Base-by-base conservation (phyloP, 2,329 filamentous ascomycete genomes). In the Colletotrichum siamense region DNA sequence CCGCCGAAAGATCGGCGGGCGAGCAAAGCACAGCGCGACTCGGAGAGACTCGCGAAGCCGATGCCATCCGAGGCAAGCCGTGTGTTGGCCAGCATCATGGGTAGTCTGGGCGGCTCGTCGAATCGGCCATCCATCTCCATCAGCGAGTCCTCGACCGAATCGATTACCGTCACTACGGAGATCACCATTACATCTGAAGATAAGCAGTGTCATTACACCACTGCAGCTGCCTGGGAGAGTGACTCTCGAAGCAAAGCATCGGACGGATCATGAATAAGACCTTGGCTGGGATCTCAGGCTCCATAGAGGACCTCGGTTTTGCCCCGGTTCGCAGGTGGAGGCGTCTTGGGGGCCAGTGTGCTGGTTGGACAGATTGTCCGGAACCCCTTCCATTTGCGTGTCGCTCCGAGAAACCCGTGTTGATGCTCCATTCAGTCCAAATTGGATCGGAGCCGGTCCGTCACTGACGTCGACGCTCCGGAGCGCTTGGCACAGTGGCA, bases 1-100 rank as follows among this genome's bases (percentile, higher is more conserved):
- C 16, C 49, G 24, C 63, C 63, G 8, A n/a, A 34, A 61, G 34
- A 57, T 18, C 52, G 44, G 24, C 28, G 55, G 5, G 12, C 28
- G 22, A 44, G 39, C 28, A 65, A 55, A 7, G 8, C 30, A 4
- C 26, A 18, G 6, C n/a, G 30, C 10, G 57, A 49, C 6, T 6
- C 15, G 8, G 24, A 10, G 1, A 18, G 10, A 3, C 4, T 32
- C 12, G 67, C 30, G 18, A 24, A 15, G 5, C 30, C 55, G 8
- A 66, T 32, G 9, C 70, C 16, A 12, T 69, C 71, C 4, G 71
- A 73, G 30, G 65, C 65, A 6, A 73, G 71, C n/a, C 71, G 65
- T 18, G 26, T 73, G 4, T 22, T 73, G 22, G 65, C 71, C 30
- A 73, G 71, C 24, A 73, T 73, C 9, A 63, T 73, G 24, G 66